Percentiles rank a stretch among this genome's conserved stretches.
Conservation (phyloP, 73 alveolate species). For the Tetrahymena malaccensis region DNA sequence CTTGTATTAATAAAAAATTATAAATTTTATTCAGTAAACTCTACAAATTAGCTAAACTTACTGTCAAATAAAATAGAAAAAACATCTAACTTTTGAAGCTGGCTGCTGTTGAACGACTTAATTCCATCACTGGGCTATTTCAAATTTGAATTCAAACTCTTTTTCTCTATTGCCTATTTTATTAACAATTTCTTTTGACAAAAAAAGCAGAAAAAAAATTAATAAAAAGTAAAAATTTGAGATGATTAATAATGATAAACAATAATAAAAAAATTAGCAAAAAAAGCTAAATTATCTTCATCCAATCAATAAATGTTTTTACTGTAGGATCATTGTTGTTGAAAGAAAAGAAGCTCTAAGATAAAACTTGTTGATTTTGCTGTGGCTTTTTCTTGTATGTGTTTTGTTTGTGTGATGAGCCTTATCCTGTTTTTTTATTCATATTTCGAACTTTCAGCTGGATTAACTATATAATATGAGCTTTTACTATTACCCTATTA, state of each 20-base stretch:
- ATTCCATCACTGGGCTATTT: not conserved
- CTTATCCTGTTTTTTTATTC: not conserved
- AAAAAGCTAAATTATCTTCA: not conserved
- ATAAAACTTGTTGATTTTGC: not conserved
- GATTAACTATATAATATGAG: not conserved
- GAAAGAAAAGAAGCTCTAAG: not conserved
- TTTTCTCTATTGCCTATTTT: not conserved
- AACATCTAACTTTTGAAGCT: not conserved
- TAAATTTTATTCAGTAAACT: not conserved
- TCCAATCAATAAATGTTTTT: not conserved
- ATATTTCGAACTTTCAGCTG: not conserved
- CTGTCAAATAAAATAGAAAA: not conserved
- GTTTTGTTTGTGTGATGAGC: not conserved
- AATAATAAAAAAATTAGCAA: not conserved
- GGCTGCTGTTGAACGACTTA: not conserved
- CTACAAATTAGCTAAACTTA: not conserved
- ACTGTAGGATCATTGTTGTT: not conserved
- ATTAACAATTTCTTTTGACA: not conserved
- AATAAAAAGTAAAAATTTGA: not conserved
- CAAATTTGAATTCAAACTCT: not conserved
- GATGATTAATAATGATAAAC: not conserved
- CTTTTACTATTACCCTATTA: not conserved
- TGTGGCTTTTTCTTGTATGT: not conserved
- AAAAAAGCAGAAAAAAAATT: not conserved
- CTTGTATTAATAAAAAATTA: not conserved